Conservation (phyloP, 495 filamentous ascomycete species). For the Hypoxylon cercidicola region DNA sequence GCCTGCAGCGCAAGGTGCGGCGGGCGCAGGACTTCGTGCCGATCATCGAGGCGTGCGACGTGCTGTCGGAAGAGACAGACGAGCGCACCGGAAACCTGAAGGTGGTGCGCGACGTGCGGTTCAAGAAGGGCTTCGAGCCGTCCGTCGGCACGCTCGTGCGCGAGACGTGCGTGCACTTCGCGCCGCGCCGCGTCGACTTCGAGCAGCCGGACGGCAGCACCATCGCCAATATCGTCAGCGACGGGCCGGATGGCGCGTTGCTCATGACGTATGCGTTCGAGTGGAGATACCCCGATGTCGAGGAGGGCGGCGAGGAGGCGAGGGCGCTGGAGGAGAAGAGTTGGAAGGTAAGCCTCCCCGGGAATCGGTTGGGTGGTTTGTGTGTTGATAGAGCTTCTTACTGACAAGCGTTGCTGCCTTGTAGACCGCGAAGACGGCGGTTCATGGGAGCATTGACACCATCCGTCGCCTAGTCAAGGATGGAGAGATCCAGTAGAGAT, state of each 20-base stretch:
- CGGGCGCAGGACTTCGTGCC: slow-evolving; percentile 54
- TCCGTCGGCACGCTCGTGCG: slow-evolving; percentile 10
- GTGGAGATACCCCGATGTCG: slow-evolving; percentile 48
- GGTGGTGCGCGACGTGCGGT: slow-evolving; percentile 46
- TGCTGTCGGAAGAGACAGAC: slow-evolving; percentile 40
- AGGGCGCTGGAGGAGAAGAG: slow-evolving; percentile 43
- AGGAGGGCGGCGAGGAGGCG: slow-evolving; percentile 45
- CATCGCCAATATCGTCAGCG: slow-evolving; percentile 49
- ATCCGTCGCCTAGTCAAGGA: slow-evolving; percentile 44
- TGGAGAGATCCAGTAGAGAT: slow-evolving; percentile 42
- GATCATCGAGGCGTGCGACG: slow-evolving; percentile 48
- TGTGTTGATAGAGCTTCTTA: not conserved
- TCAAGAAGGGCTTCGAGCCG: slow-evolving; percentile 36
- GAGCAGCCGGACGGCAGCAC: slow-evolving; percentile 50
- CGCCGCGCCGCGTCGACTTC: slow-evolving; percentile 53
- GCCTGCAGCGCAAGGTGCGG: slow-evolving; percentile 53
- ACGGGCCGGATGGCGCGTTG: slow-evolving; percentile 45
- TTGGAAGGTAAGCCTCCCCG: slow-evolving; percentile 45
- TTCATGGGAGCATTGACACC: slow-evolving; percentile 49
- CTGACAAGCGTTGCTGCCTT: not conserved
- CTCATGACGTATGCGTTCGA: slow-evolving; percentile 55
- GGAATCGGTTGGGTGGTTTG: no score
- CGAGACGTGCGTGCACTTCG: slow-evolving; percentile 45
- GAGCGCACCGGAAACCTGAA: slow-evolving; percentile 23
- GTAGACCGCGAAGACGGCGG: slow-evolving; percentile 53